Conservation (phyloP, 73 alveolate genomes). For the Paramecium caudatum region DNA sequence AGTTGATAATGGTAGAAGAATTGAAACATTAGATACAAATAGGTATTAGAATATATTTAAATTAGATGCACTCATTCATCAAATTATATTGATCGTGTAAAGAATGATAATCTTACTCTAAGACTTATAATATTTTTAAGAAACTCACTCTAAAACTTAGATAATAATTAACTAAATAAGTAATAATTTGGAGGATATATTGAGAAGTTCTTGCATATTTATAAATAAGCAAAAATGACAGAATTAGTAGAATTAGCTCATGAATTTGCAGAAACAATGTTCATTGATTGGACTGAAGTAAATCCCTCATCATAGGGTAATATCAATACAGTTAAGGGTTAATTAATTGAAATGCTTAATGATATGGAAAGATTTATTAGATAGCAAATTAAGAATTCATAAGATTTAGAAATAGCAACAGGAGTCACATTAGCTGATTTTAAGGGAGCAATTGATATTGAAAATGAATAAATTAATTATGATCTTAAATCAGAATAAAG, state of each 20-base stretch:
- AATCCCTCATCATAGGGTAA: slow-evolving; percentile 25
- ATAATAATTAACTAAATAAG: slow-evolving; percentile 16
- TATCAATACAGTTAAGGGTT: neutral
- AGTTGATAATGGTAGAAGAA: slow-evolving; percentile 25
- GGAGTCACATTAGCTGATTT: slow-evolving; percentile 58
- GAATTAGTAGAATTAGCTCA: slow-evolving; percentile 64
- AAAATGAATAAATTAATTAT: slow-evolving; percentile 55
- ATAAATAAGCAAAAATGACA: slow-evolving; percentile 38
- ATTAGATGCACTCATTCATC: slow-evolving; percentile 32
- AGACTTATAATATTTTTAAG: slow-evolving; percentile 64
- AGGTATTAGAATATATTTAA: neutral
- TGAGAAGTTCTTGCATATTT: slow-evolving; percentile 35
- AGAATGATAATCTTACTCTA: slow-evolving; percentile 61
- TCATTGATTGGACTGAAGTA: slow-evolving; percentile 44
- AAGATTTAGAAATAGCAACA: slow-evolving; percentile 52
- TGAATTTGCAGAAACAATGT: slow-evolving; percentile 58
- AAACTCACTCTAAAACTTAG: slow-evolving; percentile 62
- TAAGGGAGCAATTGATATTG: slow-evolving; percentile 66
- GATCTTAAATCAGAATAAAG: slow-evolving; percentile 30
- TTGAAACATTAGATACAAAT: slow-evolving; percentile 25
- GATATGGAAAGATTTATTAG: slow-evolving; percentile 65
- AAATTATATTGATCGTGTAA: slow-evolving; percentile 64
- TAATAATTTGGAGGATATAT: slow-evolving; percentile 44
- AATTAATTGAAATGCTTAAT: slow-evolving; percentile 55
- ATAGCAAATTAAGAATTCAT: slow-evolving; percentile 11